phyloP scores from a whole-genome alignment of 2,329 filamentous ascomycete species.

The Coniochaeta sp. region DNA sequence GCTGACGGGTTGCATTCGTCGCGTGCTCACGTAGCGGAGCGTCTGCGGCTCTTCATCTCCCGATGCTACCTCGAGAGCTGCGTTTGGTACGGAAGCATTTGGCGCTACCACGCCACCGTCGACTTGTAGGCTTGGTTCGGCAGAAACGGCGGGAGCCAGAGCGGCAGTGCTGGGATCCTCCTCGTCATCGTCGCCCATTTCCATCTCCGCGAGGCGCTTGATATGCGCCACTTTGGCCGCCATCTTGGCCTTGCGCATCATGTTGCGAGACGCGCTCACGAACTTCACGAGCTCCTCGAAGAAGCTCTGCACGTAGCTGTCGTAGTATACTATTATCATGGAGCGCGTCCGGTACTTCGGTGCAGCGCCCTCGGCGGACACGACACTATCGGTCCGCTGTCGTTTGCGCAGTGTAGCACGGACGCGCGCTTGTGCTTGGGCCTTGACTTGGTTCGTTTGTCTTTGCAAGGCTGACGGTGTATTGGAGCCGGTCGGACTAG shows the following conservation, averaged over 20 bases:
- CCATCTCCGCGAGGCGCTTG: conserved; percentile 51
- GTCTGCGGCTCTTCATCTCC: conserved; percentile 16
- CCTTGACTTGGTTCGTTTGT: conserved; percentile 37
- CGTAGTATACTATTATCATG: conserved; percentile 87
- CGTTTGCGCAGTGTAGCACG: conserved; percentile 42
- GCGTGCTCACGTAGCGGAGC: conserved; percentile 29
- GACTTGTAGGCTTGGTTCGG: not conserved
- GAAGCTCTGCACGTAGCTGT: conserved; percentile 74
- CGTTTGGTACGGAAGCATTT: not conserved
- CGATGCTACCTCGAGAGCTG: conserved; percentile 5
- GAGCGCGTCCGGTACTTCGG: conserved; percentile 61
- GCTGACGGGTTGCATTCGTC: conserved; percentile 25
- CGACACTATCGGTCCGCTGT: conserved; percentile 43
- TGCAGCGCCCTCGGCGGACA: conserved; percentile 39
- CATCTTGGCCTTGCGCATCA: conserved; percentile 83
- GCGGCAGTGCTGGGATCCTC: too few relatives aligned
- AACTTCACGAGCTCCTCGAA: conserved; percentile 80
- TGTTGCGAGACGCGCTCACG: conserved; percentile 72
- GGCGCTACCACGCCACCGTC: not conserved
- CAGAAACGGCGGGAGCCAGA: not conserved
- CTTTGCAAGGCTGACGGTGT: conserved; percentile 28
- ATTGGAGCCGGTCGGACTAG: conserved; percentile 24
- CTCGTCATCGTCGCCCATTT: conserved; percentile 44
- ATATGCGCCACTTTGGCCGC: conserved; percentile 66
- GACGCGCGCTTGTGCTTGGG: conserved; percentile 36